Percentiles rank a stretch among this genome's conserved stretches.
phyloP scores from a whole-genome alignment of 2,329 filamentous ascomycete genomes.

The Malbranchea cinnamomea region DNA sequence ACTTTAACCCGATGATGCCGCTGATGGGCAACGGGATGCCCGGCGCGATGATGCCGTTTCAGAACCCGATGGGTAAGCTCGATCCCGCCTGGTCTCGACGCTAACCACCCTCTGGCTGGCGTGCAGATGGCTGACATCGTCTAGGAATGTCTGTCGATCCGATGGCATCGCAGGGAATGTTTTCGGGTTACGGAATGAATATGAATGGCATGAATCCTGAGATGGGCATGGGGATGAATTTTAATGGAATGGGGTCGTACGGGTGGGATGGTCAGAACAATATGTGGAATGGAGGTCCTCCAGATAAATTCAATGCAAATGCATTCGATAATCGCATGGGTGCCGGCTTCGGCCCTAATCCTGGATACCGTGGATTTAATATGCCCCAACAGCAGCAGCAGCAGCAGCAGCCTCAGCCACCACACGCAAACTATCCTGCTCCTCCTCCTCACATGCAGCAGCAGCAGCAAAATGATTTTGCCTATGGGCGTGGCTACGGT shows the following conservation, averaged over 20 bases:
- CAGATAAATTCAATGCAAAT: constrained; percentile 85
- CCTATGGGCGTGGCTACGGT: constrained; percentile 51
- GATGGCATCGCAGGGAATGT: constrained; percentile 35
- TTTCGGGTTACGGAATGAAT: constrained; percentile 46
- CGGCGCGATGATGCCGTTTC: constrained; percentile 41
- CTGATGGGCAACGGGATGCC: constrained; percentile 36
- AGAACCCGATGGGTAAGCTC: constrained; percentile 76
- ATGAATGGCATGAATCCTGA: constrained; percentile 72
- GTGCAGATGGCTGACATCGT: constrained; percentile 13
- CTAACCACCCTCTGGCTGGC: too few species aligned
- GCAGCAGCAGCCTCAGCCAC: too few species aligned
- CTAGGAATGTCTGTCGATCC: constrained; percentile 67
- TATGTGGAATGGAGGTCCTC: constrained; percentile 26
- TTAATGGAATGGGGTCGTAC: constrained; percentile 47
- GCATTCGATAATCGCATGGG: constrained; percentile 58
- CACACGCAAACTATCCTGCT: constrained; percentile 78
- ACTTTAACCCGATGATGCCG: constrained; percentile 62
- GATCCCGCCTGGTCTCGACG: neutral
- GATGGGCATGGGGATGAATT: constrained; percentile 60
- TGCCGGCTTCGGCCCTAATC: constrained; percentile 68
- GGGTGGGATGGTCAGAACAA: constrained; percentile 57
- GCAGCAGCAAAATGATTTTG: constrained; percentile 43
- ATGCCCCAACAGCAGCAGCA: too few species aligned
- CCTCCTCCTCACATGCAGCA: constrained; percentile 38
- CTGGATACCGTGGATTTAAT: constrained; percentile 51